phyloP scores from a whole-genome alignment of 345 rosid genomes.

The Citrus mangshanensis region DNA sequence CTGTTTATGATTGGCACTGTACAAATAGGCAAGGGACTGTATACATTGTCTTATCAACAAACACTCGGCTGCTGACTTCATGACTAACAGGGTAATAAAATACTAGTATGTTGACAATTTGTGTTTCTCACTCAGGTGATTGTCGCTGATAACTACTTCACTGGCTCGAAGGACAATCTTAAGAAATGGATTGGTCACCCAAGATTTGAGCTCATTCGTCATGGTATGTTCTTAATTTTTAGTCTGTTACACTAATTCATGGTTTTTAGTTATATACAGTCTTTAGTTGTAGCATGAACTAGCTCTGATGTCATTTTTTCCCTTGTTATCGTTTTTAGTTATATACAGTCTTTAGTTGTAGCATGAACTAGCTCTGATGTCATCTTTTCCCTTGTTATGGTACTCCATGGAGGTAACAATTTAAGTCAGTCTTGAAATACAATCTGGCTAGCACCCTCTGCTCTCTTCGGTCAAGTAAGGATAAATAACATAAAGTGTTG shows the following conservation, averaged over 20 bases:
- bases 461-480: not conserved
- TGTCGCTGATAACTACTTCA: constrained; percentile 90
- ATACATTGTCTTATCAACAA: not conserved
- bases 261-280: not conserved
- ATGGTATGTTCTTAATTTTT: constrained; percentile 48
- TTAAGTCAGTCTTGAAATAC: not conserved
- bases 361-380: not conserved
- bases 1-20: not conserved
- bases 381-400: not conserved
- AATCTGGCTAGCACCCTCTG: not conserved
- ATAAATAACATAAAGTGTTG: not conserved
- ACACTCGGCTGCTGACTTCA: not conserved
- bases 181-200: constrained; percentile 93
- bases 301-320: not conserved
- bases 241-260: not conserved
- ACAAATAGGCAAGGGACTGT: not conserved
- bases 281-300: not conserved
- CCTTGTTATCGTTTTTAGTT: not conserved
- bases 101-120: not conserved
- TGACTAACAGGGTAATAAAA: not conserved
- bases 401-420: not conserved
- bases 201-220: constrained; percentile 95
- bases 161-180: constrained; percentile 89
- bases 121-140: constrained; percentile 47
- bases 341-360: not conserved